phyloP scores from a whole-genome alignment of 2,329 filamentous ascomycete species.

The Verticillium albo-atrum region DNA sequence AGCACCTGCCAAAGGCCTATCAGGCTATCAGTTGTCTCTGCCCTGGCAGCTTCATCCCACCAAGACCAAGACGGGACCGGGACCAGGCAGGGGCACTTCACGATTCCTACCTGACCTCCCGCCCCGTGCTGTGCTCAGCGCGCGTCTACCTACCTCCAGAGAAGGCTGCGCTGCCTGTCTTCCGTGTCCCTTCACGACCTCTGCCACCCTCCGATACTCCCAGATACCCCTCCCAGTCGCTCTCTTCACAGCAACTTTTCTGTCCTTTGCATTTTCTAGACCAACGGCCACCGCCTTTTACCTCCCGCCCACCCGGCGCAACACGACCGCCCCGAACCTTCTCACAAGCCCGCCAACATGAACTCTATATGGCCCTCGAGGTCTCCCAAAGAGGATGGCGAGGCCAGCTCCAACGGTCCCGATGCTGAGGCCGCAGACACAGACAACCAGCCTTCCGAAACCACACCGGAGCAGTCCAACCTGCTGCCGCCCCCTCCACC shows the following conservation, averaged over 20 bases:
- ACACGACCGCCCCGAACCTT: background rate
- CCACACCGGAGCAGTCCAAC: constrained; percentile 29
- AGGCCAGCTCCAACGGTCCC: constrained; percentile 19
- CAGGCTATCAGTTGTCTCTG: background rate
- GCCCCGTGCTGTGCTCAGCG: background rate
- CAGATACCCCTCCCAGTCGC: background rate
- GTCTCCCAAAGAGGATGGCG: constrained; percentile 25
- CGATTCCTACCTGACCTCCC: background rate
- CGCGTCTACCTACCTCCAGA: background rate
- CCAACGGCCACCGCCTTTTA: background rate
- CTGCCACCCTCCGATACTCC: background rate
- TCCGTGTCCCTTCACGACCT: constrained; percentile 3
- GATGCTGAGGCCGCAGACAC: constrained; percentile 34
- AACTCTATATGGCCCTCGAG: constrained; percentile 38
- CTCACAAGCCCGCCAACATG: constrained; percentile 28
- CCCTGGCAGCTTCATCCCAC: background rate
- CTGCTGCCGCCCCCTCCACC: constrained; percentile 28
- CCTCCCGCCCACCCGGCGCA: background rate
- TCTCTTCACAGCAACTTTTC: background rate
- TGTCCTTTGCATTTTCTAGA: background rate
- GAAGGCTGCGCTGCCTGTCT: constrained; percentile 2
- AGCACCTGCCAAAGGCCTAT: background rate
- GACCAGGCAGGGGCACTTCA: background rate
- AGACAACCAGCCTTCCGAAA: constrained; percentile 25
- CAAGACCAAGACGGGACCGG: background rate